Percentiles rank a stretch among this genome's conserved stretches.
These are phyloP conservation scores for Phlebiopsis flavidoalba DNA, from an alignment of 768 basidiomycete genomes.

Conservation along the genomic window DNA sequence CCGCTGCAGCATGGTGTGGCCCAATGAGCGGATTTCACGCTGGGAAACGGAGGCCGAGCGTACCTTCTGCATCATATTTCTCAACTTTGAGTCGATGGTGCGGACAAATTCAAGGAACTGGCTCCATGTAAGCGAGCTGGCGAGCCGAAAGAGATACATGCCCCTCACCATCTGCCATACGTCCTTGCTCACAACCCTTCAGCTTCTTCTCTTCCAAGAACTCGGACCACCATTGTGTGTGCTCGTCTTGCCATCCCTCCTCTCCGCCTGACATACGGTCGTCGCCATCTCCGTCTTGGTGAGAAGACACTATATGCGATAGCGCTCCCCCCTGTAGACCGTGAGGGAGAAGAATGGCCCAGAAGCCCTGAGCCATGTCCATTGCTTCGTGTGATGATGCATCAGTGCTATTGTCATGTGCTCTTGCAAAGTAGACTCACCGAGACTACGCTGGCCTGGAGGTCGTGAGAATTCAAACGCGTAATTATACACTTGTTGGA, in stretches of 20 bases:
- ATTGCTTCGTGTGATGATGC: conserved; percentile 34
- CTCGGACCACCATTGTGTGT: conserved; percentile 75
- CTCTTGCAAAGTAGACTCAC: conserved; percentile 32
- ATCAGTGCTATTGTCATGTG: not conserved
- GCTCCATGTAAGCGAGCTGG: not conserved
- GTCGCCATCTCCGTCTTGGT: conserved; percentile 38
- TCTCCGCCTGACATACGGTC: conserved; percentile 20
- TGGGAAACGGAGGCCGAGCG: conserved; percentile 5
- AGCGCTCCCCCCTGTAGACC: conserved; percentile 67
- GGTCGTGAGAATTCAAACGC: conserved; percentile 77
- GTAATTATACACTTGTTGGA: conserved; percentile 71
- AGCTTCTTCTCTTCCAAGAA: conserved; percentile 60
- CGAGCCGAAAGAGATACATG: not conserved
- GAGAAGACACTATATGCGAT: conserved; percentile 33
- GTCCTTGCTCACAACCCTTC: conserved; percentile 83
- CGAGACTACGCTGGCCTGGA: conserved; percentile 77
- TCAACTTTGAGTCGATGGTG: conserved; percentile 62
- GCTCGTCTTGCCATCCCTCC: conserved; percentile 58
- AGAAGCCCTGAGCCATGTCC: conserved; percentile 73
- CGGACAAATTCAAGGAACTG: conserved; percentile 80
- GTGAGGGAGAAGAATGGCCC: conserved; percentile 70
- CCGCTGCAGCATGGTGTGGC: conserved; percentile 37
- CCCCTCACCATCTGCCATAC: conserved; percentile 79
- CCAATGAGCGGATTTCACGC: not conserved
- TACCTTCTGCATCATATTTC: conserved; percentile 76